Percentiles rank a stretch among this genome's conserved stretches.
phyloP scores from a whole-genome alignment of 164 flowering plant genomes.

The Vitis cinerea region DNA sequence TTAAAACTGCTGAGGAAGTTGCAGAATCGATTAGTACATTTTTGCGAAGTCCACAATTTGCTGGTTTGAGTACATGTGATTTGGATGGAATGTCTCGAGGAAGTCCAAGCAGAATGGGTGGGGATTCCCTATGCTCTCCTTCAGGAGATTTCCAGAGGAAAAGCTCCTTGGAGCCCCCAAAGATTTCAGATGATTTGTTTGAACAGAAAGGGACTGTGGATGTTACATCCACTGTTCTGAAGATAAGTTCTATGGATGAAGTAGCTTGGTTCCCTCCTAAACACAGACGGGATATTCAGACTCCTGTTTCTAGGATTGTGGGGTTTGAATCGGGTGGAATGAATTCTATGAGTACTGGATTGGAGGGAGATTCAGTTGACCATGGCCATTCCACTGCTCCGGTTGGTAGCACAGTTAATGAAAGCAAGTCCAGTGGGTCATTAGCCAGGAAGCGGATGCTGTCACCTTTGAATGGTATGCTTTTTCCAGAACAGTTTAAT shows the following conservation, averaged over 20 bases:
- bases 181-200: conserved; percentile 21
- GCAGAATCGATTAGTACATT: conserved; percentile 36
- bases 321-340: conserved; percentile 54
- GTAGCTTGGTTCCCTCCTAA: conserved; percentile 29
- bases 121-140: conserved; percentile 32
- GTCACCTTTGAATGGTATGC: conserved; percentile 63
- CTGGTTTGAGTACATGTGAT: conserved; percentile 40
- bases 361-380: conserved; percentile 15
- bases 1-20: conserved; percentile 41
- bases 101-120: conserved; percentile 7
- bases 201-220: conserved; percentile 22
- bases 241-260: conserved; percentile 29
- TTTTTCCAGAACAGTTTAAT: conserved; percentile 31
- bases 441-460: conserved; percentile 62
- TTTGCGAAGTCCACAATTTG: conserved; percentile 31
- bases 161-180: conserved; percentile 32
- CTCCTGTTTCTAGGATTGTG: conserved; percentile 66
- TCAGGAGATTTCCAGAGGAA: conserved; percentile 37
- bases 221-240: conserved; percentile 30
- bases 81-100: conserved; percentile 40
- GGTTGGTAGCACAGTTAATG: conserved; percentile 17
- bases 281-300: conserved; percentile 33
- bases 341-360: conserved; percentile 22
- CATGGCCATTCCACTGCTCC: conserved; percentile 17
- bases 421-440: conserved; percentile 39